Conservation (phyloP, 768 basidiomycete species). For the Mycena haematopus region DNA sequence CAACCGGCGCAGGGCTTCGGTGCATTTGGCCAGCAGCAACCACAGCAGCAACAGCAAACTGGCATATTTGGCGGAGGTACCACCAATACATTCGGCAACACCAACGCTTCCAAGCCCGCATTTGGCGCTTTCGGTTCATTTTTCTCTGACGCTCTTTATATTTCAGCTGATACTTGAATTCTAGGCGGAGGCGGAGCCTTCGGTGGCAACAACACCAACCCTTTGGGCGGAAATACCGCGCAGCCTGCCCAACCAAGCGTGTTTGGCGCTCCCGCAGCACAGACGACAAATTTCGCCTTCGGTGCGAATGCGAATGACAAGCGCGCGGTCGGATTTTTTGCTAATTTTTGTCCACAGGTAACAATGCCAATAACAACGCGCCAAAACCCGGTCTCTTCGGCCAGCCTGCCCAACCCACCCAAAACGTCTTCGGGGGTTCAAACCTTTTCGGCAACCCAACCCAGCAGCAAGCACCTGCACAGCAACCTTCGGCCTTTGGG, state of each 20-base stretch:
- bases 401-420: conserved; percentile 46
- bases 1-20: conserved; percentile 36
- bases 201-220: conserved; percentile 20
- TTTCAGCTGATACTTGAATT: neutral
- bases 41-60: conserved; percentile 32
- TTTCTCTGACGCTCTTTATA: neutral
- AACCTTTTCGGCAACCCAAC: conserved; percentile 40
- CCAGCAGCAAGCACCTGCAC: conserved; percentile 43
- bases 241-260: conserved; percentile 22
- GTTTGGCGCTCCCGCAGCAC: conserved; percentile 16
- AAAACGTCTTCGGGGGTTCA: conserved; percentile 48
- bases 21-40: conserved; percentile 39
- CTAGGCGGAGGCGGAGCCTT: conserved; percentile 15
- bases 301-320: neutral
- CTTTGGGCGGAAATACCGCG: conserved; percentile 22
- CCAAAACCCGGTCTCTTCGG: conserved; percentile 60
- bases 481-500: conserved; percentile 39
- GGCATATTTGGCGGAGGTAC: conserved; percentile 29
- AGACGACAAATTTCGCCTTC: conserved; percentile 20
- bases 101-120: conserved; percentile 34
- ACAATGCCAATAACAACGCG: conserved; percentile 34
- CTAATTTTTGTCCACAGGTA: conserved; percentile 38
- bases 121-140: conserved; percentile 46
- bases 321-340: conserved; percentile 37
- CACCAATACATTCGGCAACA: conserved; percentile 43